Evolutionary conservation across 306 rosid genomes (phyloP).

Genomic region (Urtica urens): DNA sequence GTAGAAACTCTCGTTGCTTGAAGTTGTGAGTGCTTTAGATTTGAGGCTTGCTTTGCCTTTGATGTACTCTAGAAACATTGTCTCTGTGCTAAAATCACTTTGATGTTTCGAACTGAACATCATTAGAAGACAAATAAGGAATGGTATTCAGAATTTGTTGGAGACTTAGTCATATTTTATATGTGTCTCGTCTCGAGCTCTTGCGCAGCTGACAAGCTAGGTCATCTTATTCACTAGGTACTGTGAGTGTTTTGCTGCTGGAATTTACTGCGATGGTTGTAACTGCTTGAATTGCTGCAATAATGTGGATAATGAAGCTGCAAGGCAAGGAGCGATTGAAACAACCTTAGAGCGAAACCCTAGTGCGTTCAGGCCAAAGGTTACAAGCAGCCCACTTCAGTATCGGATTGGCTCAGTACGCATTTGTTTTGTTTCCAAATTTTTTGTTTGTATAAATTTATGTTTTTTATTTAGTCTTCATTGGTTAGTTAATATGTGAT

Average conservation of each 20-base stretch:
- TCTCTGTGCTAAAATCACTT: not conserved
- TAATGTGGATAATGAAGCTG: conserved; percentile 55
- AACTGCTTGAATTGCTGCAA: conserved; percentile 60
- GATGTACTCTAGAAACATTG: too few relatives aligned
- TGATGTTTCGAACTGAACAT: too few relatives aligned
- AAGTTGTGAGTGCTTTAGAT: conserved; percentile 57
- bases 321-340: conserved; percentile 57
- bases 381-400: conserved; percentile 54
- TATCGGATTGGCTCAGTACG: conserved; percentile 37
- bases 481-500: too few relatives aligned
- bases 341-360: conserved; percentile 62
- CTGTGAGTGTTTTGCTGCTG: conserved; percentile 79
- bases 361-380: conserved; percentile 74
- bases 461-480: too few relatives aligned
- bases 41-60: conserved; percentile 4
- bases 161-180: too few relatives aligned
- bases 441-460: too few relatives aligned
- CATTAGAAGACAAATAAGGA: too few relatives aligned
- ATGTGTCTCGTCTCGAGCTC: too few relatives aligned
- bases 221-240: conserved; percentile 39
- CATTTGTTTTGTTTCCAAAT: not conserved
- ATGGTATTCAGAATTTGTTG: too few relatives aligned
- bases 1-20: conserved; percentile 86
- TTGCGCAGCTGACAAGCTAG: conserved; percentile 9
- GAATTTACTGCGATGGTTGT: conserved; percentile 72